phyloP scores from a whole-genome alignment of 495 filamentous ascomycete genomes.

The Penicillium antarcticum region DNA sequence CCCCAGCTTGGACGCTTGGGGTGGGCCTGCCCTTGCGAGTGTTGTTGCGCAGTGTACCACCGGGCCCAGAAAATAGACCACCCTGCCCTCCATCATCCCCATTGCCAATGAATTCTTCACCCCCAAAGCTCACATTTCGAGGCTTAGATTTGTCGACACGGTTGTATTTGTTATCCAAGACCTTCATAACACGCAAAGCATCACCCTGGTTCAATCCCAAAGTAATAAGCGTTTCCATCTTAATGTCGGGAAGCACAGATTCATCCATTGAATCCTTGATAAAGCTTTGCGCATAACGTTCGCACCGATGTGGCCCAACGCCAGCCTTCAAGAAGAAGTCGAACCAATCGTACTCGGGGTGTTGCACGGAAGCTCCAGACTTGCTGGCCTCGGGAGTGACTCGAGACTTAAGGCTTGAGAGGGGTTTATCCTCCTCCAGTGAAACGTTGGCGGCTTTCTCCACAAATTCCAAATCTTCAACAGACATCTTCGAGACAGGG shows the following conservation, averaged over 20 bases:
- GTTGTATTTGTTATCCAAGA: slow-evolving; percentile 75
- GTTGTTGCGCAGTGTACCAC: slow-evolving; percentile 85
- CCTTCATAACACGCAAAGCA: slow-evolving; percentile 90
- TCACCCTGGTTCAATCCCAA: slow-evolving; percentile 93
- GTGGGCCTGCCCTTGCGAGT: slow-evolving; percentile 90
- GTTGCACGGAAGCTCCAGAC: slow-evolving; percentile 55
- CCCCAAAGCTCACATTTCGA: slow-evolving; percentile 61
- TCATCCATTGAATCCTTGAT: slow-evolving; percentile 92
- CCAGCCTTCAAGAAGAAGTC: slow-evolving; percentile 95
- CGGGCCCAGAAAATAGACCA: slow-evolving; percentile 88
- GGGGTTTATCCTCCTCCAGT: slow-evolving; percentile 93
- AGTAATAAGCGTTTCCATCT: slow-evolving; percentile 73
- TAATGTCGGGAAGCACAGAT: slow-evolving; percentile 81
- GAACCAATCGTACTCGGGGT: slow-evolving; percentile 90
- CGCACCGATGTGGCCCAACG: slow-evolving; percentile 85
- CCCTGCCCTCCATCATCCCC: slow-evolving; percentile 54
- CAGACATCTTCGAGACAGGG: slow-evolving; percentile 89
- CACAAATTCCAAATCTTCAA: slow-evolving; percentile 92
- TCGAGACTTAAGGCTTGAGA: slow-evolving; percentile 66
- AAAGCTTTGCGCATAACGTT: slow-evolving; percentile 89
- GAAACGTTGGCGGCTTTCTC: slow-evolving; percentile 82
- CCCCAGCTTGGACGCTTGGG: slow-evolving; percentile 76
- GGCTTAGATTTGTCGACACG: slow-evolving; percentile 59
- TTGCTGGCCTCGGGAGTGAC: slow-evolving; percentile 18
- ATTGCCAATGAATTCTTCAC: slow-evolving; percentile 49